Conservation (phyloP, 305 asterid species). For the Solanum chacoense region DNA sequence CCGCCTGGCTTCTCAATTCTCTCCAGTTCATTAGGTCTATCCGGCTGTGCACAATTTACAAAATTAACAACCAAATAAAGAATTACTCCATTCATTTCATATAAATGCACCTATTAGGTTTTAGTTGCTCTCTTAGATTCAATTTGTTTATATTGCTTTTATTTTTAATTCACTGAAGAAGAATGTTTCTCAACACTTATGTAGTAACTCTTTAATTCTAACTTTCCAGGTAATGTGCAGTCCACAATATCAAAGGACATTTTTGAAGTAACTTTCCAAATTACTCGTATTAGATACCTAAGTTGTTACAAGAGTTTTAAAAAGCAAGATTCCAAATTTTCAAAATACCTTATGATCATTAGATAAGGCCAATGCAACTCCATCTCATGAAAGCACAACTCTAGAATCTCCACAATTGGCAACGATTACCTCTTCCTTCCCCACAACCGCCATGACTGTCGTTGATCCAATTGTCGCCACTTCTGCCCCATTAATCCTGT, state of each 20-base stretch:
- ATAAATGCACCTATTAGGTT: neutral
- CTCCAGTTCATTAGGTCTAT: conserved; percentile 49
- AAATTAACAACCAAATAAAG: neutral
- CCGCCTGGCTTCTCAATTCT: conserved; percentile 57
- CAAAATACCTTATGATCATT: conserved; percentile 39
- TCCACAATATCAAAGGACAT: neutral
- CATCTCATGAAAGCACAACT: conserved; percentile 50
- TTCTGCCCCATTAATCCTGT: conserved; percentile 17
- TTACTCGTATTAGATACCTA: neutral
- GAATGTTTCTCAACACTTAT: neutral
- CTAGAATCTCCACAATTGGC: conserved; percentile 58
- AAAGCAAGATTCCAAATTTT: neutral
- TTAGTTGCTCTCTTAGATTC: neutral
- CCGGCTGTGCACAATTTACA: conserved; percentile 29
- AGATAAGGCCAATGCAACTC: conserved; percentile 35
- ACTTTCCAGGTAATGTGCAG: too few species aligned
- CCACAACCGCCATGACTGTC: conserved; percentile 54
- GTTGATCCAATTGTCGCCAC: conserved; percentile 50
- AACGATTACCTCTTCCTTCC: conserved; percentile 45
- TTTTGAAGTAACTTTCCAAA: too few species aligned
- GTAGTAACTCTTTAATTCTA: neutral
- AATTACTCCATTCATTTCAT: neutral
- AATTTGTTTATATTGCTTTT: neutral
- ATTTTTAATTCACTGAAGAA: too few species aligned
- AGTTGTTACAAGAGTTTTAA: neutral